These are phyloP conservation scores for Flaveria bidentis DNA, from an alignment of 129 eudicot species.

Conservation along the genomic window DNA sequence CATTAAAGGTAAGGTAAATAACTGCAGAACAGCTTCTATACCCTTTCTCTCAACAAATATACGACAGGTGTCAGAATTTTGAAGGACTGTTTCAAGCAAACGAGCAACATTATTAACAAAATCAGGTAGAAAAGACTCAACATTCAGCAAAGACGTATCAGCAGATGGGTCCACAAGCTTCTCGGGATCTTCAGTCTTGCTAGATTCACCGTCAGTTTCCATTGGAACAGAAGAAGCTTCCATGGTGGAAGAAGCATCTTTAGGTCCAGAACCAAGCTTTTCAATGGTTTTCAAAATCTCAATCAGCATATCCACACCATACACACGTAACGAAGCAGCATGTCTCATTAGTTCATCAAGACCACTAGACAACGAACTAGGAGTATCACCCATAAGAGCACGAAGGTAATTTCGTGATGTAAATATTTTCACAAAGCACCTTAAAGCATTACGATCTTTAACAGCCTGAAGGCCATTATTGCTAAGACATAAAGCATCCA, in stretches of 20 bases:
- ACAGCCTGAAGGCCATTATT: slow-evolving; percentile 92
- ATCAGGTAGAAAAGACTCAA: slow-evolving; percentile 79
- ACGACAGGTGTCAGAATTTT: slow-evolving; percentile 92
- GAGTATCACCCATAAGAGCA: slow-evolving; percentile 81
- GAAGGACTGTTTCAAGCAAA: slow-evolving; percentile 90
- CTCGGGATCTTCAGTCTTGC: slow-evolving; percentile 48
- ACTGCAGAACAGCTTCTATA: slow-evolving; percentile 77
- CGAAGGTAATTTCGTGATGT: slow-evolving; percentile 74
- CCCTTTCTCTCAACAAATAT: slow-evolving; percentile 91
- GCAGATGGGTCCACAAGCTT: slow-evolving; percentile 29
- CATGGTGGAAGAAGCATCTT: slow-evolving; percentile 44
- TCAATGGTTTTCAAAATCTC: slow-evolving; percentile 74
- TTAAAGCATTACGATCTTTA: slow-evolving; percentile 86
- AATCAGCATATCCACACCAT: slow-evolving; percentile 91
- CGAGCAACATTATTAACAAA: slow-evolving; percentile 85
- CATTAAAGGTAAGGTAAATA: slow-evolving; percentile 72
- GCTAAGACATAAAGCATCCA: slow-evolving; percentile 92
- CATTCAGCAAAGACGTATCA: slow-evolving; percentile 54
- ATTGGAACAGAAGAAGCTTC: slow-evolving; percentile 70
- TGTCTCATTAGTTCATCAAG: slow-evolving; percentile 98
- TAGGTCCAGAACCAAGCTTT: slow-evolving; percentile 69
- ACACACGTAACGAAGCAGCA: slow-evolving; percentile 79
- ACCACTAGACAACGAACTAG: slow-evolving; percentile 84
- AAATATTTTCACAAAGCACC: slow-evolving; percentile 94
- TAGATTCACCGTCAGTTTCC: slow-evolving; percentile 73